Base-by-base conservation (phyloP, 495 filamentous ascomycete genomes). In the Aspergillus steynii region DNA sequence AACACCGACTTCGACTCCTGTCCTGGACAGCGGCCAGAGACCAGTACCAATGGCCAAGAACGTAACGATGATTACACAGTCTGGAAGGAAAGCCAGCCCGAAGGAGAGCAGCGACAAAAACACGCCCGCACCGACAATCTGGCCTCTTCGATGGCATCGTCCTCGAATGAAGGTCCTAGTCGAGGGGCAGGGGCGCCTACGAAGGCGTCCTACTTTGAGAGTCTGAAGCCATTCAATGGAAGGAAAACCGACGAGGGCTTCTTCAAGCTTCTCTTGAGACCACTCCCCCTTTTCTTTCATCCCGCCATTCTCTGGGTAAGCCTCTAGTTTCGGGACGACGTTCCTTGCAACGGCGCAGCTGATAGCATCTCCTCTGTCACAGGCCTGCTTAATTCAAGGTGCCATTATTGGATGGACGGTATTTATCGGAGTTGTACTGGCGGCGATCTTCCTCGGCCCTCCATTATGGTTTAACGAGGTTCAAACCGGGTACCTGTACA, bases 371-470 rank as follows among this genome's bases (percentile, higher is more conserved):
- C 32, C 50, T 29, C 59, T 31, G 20, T 48, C 14, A 50, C 42
- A 80, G 76, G 92, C 90, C 9, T 93, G 89, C 69, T 78, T 97
- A 2, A 96, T 91, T 50, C 93, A 97, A 81, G 93, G 93, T 12
- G 85, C 90, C 1, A 81, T 96, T 60, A 96, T 97, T 62, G 93
- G 93, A 61, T 97, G 93, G 93, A 93, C 92, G 4, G 93, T 97
- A 7, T 88, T 97, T 68, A 95, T 97, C 55, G 93, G 93, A 52
- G 90, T 96, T 29, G 85, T 95, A 56, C 75, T 97, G 28, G 92
- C 90, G 8, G 87, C 86, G 55, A 87, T 97, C 58, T 94, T 96
- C 75, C 78, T 93, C 28, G 84, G 86, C 8, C 85, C 89, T 3
- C 93, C 93, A 0, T 80, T 93, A 29, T 93, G 83, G 81, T 96